Percentiles rank a stretch among this genome's conserved stretches.
phyloP scores from a whole-genome alignment of 192 early-diverging fungal genomes.

The Funneliformis geosporum region DNA sequence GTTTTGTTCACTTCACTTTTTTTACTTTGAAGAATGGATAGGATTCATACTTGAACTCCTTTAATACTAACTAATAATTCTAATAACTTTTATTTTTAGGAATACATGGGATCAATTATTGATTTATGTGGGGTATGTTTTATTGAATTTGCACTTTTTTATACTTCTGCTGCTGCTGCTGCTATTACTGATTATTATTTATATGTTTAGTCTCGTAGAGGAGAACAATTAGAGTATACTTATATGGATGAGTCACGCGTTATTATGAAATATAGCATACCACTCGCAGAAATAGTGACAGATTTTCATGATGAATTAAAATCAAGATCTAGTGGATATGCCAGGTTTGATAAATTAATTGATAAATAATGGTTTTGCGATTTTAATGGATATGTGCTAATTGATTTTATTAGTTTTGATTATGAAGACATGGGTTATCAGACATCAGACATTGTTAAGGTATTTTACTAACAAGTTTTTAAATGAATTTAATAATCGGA shows the following conservation, averaged over 20 bases:
- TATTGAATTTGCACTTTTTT: not conserved
- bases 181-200: not conserved
- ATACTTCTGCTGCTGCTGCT: not conserved
- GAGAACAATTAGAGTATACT: slow-evolving; percentile 84
- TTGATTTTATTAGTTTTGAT: slow-evolving; percentile 67
- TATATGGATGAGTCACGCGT: slow-evolving; percentile 85
- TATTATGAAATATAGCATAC: slow-evolving; percentile 83
- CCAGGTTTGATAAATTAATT: slow-evolving; percentile 36
- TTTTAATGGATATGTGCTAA: not conserved
- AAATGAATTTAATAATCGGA: no score
- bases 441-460: slow-evolving; percentile 83
- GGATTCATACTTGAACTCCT: not conserved
- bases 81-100: slow-evolving; percentile 34
- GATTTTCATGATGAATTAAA: slow-evolving; percentile 97
- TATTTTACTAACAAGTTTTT: no score
- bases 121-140: slow-evolving; percentile 70
- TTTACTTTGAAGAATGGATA: no score
- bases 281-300: slow-evolving; percentile 90
- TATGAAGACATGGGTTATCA: slow-evolving; percentile 93
- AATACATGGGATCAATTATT: slow-evolving; percentile 74
- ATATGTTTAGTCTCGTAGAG: slow-evolving; percentile 62
- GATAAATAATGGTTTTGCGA: no score
- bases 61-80: not conserved
- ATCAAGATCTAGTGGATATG: slow-evolving; percentile 86
- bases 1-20: no score